Percentiles rank a stretch among this genome's conserved stretches.
Evolutionary conservation across 2,329 filamentous ascomycete species (phyloP).

Genomic region (Penicillium sp.): DNA sequence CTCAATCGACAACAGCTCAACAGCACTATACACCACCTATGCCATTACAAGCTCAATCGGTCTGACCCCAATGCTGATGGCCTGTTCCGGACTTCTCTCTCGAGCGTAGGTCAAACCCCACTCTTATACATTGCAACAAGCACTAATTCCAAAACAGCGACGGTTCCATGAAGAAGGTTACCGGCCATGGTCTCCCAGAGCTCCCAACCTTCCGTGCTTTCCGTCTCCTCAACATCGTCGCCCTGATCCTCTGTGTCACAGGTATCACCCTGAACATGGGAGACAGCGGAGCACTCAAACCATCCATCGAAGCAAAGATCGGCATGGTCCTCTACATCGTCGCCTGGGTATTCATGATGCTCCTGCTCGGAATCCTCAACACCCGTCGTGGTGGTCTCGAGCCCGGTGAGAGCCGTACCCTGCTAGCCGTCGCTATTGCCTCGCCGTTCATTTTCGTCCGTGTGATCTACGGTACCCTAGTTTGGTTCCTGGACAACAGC

Average conservation of each 20-base stretch:
- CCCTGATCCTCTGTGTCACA: constrained; percentile 43
- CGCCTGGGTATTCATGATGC: constrained; percentile 29
- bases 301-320: constrained; percentile 38
- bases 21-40: constrained; percentile 41
- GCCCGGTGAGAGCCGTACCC: constrained; percentile 48
- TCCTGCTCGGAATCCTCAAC: constrained; percentile 33
- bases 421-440: constrained; percentile 45
- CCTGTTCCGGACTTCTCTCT: constrained; percentile 47
- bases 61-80: constrained; percentile 50
- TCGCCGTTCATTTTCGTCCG: constrained; percentile 54
- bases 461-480: constrained; percentile 49
- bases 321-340: constrained; percentile 47
- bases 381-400: constrained; percentile 35
- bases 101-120: constrained; percentile 29
- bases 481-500: constrained; percentile 42
- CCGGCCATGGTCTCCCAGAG: constrained; percentile 18
- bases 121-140: not conserved
- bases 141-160: constrained; percentile 17
- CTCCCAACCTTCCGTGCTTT: constrained; percentile 29
- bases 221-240: constrained; percentile 31
- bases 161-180: constrained; percentile 21
- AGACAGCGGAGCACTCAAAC: constrained; percentile 25
- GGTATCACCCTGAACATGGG: constrained; percentile 43
- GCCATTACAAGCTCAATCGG: constrained; percentile 50
- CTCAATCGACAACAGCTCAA: constrained; percentile 46